Base-by-base conservation (phyloP, 129 eudicot species). In the Flaveria brownii region DNA sequence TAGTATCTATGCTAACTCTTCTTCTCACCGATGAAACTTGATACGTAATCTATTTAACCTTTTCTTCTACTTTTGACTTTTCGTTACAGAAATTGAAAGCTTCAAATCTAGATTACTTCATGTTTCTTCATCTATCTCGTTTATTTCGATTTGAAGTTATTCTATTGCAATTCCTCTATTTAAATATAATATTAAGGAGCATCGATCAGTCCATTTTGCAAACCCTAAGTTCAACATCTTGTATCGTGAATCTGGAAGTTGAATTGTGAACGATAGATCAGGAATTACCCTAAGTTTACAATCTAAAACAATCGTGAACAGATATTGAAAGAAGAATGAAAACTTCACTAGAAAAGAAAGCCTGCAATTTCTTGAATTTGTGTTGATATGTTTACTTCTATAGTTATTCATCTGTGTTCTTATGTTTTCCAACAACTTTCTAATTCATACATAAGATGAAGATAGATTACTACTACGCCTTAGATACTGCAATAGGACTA, bases 401-500 rank as follows among this genome's bases (percentile, higher is more conserved):
- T 57, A 42, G 70, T 76, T 62, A 76, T 82, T 76, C 61, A 17
- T 71, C 60, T 62, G 17, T 71, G 68, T 72, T 70, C 52, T 33
- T 76, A 62, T 51, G 54, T 11, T 56, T 33, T 4, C 80, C 80
- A 76, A 75, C 16, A 61, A 75, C 70, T 23, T 71, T 62, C 57
- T 62, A 30, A 25, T 17, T 36, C 10, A 46, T 75, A 45, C 79
- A 36, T 69, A 67, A 66, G 15, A 65, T 25, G 14, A 70, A 47
- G 2, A 41, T 50, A 4, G 25, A 66, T 60, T 47, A 77, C 89
- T 92, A 92, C 5, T 28, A 62, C 6, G 86, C 79, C 43, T 79
- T 60, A 56, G 91, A 81, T 36, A 87, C 91, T 30, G 91, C 96
- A 17, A 93, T 82, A 42, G 97, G 98, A 78, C 96, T 89, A 13